phyloP scores from a whole-genome alignment of 768 basidiomycete species.

The Dacryopinax primogenitus region DNA sequence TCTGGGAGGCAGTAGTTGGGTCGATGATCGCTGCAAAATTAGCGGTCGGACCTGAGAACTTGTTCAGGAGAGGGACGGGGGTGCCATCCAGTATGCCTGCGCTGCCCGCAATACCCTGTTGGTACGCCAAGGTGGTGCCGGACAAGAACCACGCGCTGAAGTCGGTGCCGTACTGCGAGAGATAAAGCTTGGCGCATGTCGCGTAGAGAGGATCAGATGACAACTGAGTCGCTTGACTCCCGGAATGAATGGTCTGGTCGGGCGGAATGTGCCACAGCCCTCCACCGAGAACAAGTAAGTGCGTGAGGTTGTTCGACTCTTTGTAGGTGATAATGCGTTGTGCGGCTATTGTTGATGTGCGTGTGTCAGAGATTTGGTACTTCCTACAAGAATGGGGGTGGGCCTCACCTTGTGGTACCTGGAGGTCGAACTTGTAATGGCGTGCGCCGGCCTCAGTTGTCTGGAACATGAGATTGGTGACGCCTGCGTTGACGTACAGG shows the following conservation, averaged over 20 bases:
- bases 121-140: background rate
- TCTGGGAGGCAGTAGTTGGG: background rate
- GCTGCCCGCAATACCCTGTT: background rate
- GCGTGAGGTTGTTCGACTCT: background rate
- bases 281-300: background rate
- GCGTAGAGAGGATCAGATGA: background rate
- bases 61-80: background rate
- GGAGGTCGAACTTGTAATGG: background rate
- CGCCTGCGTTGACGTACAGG: conserved; percentile 1
- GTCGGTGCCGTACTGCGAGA: background rate
- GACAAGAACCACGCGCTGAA: background rate
- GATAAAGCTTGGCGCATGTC: background rate
- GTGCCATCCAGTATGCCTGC: background rate
- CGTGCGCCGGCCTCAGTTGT: background rate
- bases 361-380: background rate
- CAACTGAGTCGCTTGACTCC: background rate
- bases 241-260: background rate
- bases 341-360: background rate
- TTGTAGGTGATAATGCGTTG: conserved; percentile 2
- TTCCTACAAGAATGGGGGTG: background rate
- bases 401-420: background rate
- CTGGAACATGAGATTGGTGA: conserved; percentile 5
- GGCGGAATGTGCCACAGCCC: conserved; percentile 12
- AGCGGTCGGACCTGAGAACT: background rate
- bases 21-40: conserved; percentile 11